Conservation (phyloP, 192 early-diverging fungal species). For the Backusella australiensis region DNA sequence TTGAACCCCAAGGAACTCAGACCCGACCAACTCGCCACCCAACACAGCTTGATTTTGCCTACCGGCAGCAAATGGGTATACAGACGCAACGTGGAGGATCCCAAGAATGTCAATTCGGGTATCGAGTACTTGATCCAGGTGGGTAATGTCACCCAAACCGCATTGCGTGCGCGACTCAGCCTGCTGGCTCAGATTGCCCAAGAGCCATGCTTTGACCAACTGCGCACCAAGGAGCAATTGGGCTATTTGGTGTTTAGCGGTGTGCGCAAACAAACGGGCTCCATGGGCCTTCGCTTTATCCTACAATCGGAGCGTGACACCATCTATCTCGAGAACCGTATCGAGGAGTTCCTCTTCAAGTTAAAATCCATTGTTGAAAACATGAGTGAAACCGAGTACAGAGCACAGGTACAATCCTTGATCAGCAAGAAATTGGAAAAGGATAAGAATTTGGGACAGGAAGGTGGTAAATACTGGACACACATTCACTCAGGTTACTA, state of each 20-base stretch:
- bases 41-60: slow-evolving; percentile 51
- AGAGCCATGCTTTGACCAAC: slow-evolving; percentile 90
- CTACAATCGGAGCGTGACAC: slow-evolving; percentile 87
- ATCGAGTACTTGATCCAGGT: slow-evolving; percentile 85
- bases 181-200: slow-evolving; percentile 78
- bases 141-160: slow-evolving; percentile 62
- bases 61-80: slow-evolving; percentile 42
- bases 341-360: slow-evolving; percentile 71
- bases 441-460: slow-evolving; percentile 80
- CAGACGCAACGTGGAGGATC: slow-evolving; percentile 60
- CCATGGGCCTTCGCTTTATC: slow-evolving; percentile 73
- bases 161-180: slow-evolving; percentile 62
- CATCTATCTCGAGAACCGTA: slow-evolving; percentile 73
- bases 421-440: slow-evolving; percentile 74
- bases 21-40: slow-evolving; percentile 45
- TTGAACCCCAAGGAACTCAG: slow-evolving; percentile 60
- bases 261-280: slow-evolving; percentile 68
- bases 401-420: slow-evolving; percentile 70
- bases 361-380: slow-evolving; percentile 48
- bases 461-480: slow-evolving; percentile 69
- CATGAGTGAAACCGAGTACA: slow-evolving; percentile 70
- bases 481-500: slow-evolving; percentile 78
- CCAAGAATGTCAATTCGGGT: slow-evolving; percentile 82
- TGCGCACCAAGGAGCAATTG: slow-evolving; percentile 89
- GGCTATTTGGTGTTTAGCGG: slow-evolving; percentile 77